phyloP scores from a whole-genome alignment of 495 filamentous ascomycete genomes.

The Chaetomidium leptoderma region DNA sequence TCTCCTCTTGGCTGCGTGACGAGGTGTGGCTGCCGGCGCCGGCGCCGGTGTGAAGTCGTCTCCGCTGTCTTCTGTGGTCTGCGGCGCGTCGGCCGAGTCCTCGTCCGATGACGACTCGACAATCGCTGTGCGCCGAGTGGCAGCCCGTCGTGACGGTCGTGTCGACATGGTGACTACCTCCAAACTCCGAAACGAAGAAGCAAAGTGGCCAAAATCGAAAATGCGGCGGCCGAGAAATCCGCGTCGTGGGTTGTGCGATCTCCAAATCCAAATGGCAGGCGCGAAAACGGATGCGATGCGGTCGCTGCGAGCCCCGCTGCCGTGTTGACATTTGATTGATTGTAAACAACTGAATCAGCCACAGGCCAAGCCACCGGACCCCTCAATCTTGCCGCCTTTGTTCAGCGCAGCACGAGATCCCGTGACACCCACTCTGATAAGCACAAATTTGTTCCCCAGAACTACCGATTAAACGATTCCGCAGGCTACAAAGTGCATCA shows the following conservation, averaged over 20 bases:
- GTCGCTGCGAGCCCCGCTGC: slow-evolving; percentile 21
- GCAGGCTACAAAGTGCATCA: neutral
- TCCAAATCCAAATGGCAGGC: slow-evolving; percentile 18
- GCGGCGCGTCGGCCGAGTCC: slow-evolving; percentile 54
- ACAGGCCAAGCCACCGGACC: slow-evolving; percentile 22
- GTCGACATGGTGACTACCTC: slow-evolving; percentile 50
- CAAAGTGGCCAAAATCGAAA: neutral
- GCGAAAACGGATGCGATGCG: slow-evolving; percentile 15
- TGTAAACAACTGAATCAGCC: slow-evolving; percentile 37
- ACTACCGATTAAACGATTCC: neutral
- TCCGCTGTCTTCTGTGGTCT: slow-evolving; percentile 58
- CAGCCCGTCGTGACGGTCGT: slow-evolving; percentile 70
- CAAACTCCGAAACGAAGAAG: neutral
- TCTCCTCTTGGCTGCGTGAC: slow-evolving; percentile 52
- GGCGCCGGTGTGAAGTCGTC: slow-evolving; percentile 80
- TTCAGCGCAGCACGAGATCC: too few relatives aligned
- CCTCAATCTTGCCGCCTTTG: neutral
- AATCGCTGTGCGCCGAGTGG: slow-evolving; percentile 62
- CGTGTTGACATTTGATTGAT: slow-evolving; percentile 28
- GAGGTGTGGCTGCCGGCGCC: slow-evolving; percentile 49
- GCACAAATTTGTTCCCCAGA: neutral
- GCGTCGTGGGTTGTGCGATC: slow-evolving; percentile 1
- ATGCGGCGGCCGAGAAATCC: neutral
- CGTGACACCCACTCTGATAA: neutral
- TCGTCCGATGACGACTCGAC: slow-evolving; percentile 76